phyloP scores from a whole-genome alignment of 1,284 basidiomycete genomes.

The Apiotrichum sp. region DNA sequence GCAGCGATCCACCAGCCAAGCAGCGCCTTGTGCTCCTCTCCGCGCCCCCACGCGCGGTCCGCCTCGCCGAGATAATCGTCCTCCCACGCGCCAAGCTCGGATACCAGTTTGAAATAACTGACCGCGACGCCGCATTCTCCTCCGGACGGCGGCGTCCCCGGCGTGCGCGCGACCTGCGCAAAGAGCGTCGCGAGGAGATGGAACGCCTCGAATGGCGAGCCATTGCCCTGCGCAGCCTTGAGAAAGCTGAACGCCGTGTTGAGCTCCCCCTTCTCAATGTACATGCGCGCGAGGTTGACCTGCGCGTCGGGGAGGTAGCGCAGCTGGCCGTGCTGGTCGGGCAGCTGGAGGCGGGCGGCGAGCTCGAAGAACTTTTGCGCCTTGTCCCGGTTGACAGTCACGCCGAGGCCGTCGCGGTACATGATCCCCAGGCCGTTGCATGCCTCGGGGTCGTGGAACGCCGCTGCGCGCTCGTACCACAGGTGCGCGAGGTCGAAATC shows the following conservation, averaged over 20 bases:
- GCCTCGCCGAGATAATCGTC: conserved; percentile 77
- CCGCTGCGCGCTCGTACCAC: conserved; percentile 87
- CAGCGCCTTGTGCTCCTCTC: conserved; percentile 56
- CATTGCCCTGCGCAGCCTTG: conserved; percentile 72
- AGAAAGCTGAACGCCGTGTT: conserved; percentile 63
- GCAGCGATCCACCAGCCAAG: conserved; percentile 92
- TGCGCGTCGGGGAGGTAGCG: conserved; percentile 64
- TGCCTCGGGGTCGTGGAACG: conserved; percentile 73
- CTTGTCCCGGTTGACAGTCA: conserved; percentile 48
- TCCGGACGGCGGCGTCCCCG: conserved; percentile 9
- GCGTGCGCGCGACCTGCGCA: conserved; percentile 53
- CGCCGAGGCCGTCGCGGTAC: conserved; percentile 78
- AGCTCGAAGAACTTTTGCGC: conserved; percentile 64
- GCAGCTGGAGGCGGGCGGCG: conserved; percentile 74
- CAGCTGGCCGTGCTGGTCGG: too few species aligned
- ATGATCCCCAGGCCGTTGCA: conserved; percentile 88
- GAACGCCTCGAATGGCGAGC: conserved; percentile 86
- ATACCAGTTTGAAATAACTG: conserved; percentile 73
- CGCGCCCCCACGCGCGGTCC: conserved; percentile 69
- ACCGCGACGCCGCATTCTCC: conserved; percentile 74
- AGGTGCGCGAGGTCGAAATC: conserved; percentile 74
- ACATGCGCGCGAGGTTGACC: conserved; percentile 78
- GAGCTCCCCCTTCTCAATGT: conserved; percentile 51
- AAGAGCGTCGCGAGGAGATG: conserved; percentile 83
- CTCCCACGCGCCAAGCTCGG: conserved; percentile 81